Evolutionary conservation across 805 yeast genomes (phyloP).

Genomic region (Nakazawaea ishiwadae): DNA sequence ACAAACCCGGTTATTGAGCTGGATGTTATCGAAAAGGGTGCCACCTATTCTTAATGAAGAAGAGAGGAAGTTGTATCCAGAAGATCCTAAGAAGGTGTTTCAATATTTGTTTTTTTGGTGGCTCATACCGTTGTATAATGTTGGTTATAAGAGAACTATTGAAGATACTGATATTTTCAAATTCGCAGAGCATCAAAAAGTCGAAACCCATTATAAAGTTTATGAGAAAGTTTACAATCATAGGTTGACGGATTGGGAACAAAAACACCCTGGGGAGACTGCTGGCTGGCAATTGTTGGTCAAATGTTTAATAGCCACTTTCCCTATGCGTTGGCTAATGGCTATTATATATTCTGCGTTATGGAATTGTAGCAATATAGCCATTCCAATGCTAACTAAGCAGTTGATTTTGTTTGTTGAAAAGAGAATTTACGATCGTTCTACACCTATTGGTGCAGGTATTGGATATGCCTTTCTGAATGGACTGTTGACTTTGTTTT

Average conservation of each 20-base stretch:
- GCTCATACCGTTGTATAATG: constrained; percentile 58
- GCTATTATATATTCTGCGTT: constrained; percentile 43
- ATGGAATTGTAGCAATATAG: no score
- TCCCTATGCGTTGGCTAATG: constrained; percentile 25
- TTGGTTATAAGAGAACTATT: constrained; percentile 69
- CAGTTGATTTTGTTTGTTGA: constrained; percentile 63
- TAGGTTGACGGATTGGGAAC: no score
- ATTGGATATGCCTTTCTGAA: constrained; percentile 1
- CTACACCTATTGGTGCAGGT: constrained; percentile 1
- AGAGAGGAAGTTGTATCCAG: constrained; percentile 36
- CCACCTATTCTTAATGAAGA: constrained; percentile 51
- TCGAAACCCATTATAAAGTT: constrained; percentile 33
- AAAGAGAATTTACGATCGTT: constrained; percentile 26
- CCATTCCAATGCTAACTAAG: constrained; percentile 63
- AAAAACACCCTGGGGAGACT: constrained; percentile 29
- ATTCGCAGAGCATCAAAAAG: constrained; percentile 34
- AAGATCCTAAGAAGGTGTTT: constrained; percentile 27
- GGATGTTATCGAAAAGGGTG: constrained; percentile 29
- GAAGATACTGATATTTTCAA: constrained; percentile 58
- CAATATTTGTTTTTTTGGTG: constrained; percentile 53
- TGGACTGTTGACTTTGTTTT: background rate
- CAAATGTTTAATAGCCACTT: constrained; percentile 36
- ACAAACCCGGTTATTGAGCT: constrained; percentile 30
- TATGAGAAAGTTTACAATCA: no score
- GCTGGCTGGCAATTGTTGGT: no score